phyloP scores from a whole-genome alignment of 2,329 filamentous ascomycete genomes.

The Aureobasidium lini region DNA sequence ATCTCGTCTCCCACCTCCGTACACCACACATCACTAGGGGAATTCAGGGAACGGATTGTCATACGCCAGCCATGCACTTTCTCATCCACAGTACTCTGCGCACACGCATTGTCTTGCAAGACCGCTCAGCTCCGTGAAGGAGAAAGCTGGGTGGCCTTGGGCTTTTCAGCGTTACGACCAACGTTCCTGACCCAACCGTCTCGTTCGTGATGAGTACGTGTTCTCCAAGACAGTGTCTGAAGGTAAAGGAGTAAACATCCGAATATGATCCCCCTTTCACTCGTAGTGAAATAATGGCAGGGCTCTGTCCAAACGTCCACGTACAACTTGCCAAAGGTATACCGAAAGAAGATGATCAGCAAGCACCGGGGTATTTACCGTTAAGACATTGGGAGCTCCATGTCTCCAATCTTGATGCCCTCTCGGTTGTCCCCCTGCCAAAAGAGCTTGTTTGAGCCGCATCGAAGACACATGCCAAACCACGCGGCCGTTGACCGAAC shows the following conservation, averaged over 20 bases:
- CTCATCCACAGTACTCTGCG: background rate
- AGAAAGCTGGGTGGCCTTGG: background rate
- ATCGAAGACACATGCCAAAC: background rate
- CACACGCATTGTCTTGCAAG: background rate
- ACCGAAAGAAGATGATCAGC: background rate
- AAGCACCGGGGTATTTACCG: background rate
- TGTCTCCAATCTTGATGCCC: conserved; percentile 1
- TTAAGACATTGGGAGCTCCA: background rate
- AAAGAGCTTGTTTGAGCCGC: conserved; percentile 10
- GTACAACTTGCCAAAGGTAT: background rate
- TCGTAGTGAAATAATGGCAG: background rate
- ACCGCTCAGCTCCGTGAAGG: background rate
- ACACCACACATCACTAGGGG: background rate
- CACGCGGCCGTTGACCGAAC: conserved; percentile 4
- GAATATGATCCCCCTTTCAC: background rate
- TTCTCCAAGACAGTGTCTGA: background rate
- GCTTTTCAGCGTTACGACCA: background rate
- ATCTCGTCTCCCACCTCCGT: background rate
- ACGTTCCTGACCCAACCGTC: background rate
- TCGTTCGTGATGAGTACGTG: background rate
- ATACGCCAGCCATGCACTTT: background rate
- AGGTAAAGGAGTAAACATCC: background rate
- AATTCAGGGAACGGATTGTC: background rate
- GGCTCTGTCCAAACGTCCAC: background rate
- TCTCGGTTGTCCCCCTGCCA: background rate